A percentile compares a stretch with the other conserved stretches of the same genome.
Evolutionary conservation across 2,329 filamentous ascomycete species (phyloP).

Genomic region (Triangularia verruculosa): DNA sequence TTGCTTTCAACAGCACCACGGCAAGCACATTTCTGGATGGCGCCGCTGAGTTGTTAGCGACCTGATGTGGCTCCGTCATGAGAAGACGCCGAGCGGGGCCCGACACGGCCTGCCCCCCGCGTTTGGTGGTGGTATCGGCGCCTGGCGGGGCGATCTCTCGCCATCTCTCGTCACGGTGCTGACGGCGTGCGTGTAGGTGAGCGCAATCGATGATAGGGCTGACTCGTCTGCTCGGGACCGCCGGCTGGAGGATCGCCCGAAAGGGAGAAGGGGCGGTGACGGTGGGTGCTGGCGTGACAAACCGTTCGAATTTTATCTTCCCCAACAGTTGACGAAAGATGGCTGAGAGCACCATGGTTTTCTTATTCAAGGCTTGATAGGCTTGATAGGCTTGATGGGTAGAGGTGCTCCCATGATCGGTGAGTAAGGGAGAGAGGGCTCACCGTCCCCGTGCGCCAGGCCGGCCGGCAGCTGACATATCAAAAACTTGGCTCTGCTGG

Average conservation of each 20-base stretch:
- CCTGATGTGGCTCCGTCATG: not conserved
- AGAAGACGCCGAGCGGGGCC: not conserved
- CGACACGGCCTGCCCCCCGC: not conserved
- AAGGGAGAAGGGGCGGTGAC: not conserved
- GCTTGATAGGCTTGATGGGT: not conserved
- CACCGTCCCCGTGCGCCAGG: not conserved
- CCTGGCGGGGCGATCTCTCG: not conserved
- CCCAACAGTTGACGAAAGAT: not conserved
- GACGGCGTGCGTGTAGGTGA: not conserved
- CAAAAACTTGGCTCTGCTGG: constrained; percentile 5
- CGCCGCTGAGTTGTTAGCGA: not conserved
- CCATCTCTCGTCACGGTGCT: not conserved
- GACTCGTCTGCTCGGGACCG: not conserved
- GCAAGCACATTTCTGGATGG: not conserved
- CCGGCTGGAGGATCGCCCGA: not conserved
- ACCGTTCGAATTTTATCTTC: not conserved
- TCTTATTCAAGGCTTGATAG: not conserved
- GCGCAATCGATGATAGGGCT: not conserved
- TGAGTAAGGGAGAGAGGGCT: not conserved
- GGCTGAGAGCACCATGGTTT: not conserved
- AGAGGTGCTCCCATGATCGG: not conserved
- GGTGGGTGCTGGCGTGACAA: not conserved
- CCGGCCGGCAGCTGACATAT: not conserved
- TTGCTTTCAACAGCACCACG: not conserved
- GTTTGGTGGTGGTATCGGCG: not conserved